Evolutionary conservation across 495 filamentous ascomycete genomes (phyloP), one percentile per base, ranked within the genome.

Genomic region (Aspergillus affinis): DNA sequence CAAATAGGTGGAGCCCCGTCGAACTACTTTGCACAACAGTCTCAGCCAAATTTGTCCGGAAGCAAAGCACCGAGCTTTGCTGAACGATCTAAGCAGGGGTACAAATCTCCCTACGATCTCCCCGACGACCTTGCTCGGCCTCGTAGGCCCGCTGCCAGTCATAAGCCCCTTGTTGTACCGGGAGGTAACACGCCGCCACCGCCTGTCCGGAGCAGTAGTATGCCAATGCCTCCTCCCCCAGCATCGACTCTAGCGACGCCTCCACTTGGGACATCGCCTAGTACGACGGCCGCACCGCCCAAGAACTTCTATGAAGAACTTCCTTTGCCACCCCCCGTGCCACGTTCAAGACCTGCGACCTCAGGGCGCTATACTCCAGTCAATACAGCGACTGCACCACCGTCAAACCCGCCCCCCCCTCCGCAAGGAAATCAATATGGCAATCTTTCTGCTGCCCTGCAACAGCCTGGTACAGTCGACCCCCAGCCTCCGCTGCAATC

Each of bases 301-400:
- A 78, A 80, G 57, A 86, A 84, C 54, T 97, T 97, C 70, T 97
- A 93, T 90, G 93, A 96, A 69, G 94, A 98, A 44, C 80, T 97
- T 55, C 94, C 94, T 9, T 87, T 59, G 68, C 82, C 44, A 65
- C 83, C 58, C 63, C 81, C 86, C 3, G 58, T 57, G 36, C 48
- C 63, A 48, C 82, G 82, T 23, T 81, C 79, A 65, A 66, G 79
- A 20, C 74, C 74, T 58, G 61, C 72, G 6, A 82, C 67, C 62
- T 72, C 72, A 27, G 77, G 82, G 3, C 77, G 81, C 46, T 86
- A 86, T 69, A 81, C 82, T 15, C 84, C 84, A 26, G 72, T 70
- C 21, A 66, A 56, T 61, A 59, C 69, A 27, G 61, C 69, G 48
- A 17, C 61, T 56, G 47, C 61, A 51, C 48, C 61, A 15, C 15